Conservation (phyloP, 2,329 filamentous ascomycete genomes). For the Simplicillium aogashimaense region DNA sequence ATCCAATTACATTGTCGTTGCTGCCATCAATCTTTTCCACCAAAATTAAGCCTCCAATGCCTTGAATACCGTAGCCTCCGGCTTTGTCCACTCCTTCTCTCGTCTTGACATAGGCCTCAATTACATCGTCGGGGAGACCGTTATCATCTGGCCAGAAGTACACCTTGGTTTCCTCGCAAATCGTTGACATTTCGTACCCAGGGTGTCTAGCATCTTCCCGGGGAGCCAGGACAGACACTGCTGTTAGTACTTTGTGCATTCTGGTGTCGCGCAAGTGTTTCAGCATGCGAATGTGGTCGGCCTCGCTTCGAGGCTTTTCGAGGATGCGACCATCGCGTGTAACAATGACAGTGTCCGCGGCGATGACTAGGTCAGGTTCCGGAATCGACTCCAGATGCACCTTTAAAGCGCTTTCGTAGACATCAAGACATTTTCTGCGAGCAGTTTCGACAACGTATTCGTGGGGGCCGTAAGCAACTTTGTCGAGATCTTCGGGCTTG, state of each 20-base stretch:
- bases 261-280: slow-evolving; percentile 68
- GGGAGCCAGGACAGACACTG: slow-evolving; percentile 75
- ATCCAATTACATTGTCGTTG: slow-evolving; percentile 87
- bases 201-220: slow-evolving; percentile 71
- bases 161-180: slow-evolving; percentile 88
- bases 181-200: slow-evolving; percentile 71
- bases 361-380: slow-evolving; percentile 78
- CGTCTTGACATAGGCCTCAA: slow-evolving; percentile 69
- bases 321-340: slow-evolving; percentile 66
- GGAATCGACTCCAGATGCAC: slow-evolving; percentile 31
- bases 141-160: slow-evolving; percentile 60
- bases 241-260: slow-evolving; percentile 76
- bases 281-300: slow-evolving; percentile 77
- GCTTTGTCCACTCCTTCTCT: slow-evolving; percentile 94
- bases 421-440: slow-evolving; percentile 68
- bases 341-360: slow-evolving; percentile 86
- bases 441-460: slow-evolving; percentile 91
- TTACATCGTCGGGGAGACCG: slow-evolving; percentile 64
- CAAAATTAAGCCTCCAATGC: slow-evolving; percentile 73
- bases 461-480: slow-evolving; percentile 61
- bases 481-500: slow-evolving; percentile 77
- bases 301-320: slow-evolving; percentile 80
- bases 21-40: slow-evolving; percentile 83
- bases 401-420: slow-evolving; percentile 43
- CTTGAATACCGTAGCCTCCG: slow-evolving; percentile 91